Conservation (phyloP, 2,329 filamentous ascomycete genomes). For the Diaporthe aspalathi region DNA sequence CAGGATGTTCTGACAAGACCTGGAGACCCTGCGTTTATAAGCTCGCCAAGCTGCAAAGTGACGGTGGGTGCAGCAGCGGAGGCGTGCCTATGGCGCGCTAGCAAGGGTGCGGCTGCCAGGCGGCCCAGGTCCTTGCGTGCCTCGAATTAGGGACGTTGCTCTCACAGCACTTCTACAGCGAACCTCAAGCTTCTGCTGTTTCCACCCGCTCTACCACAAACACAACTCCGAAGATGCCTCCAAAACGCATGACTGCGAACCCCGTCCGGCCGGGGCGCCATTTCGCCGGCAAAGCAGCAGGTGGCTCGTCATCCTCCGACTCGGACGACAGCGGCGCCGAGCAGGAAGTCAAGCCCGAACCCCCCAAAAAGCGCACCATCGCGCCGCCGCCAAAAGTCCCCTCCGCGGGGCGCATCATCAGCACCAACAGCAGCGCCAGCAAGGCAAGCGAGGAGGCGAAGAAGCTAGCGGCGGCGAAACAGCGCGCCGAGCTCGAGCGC, state of each 20-base stretch:
- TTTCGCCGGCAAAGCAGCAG: conserved; percentile 82
- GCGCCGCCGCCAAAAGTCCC: conserved; percentile 68
- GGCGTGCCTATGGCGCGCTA: too few relatives aligned
- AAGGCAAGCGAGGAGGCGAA: conserved; percentile 60
- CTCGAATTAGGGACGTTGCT: neutral
- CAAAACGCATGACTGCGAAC: conserved; percentile 94
- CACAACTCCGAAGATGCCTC: conserved; percentile 62
- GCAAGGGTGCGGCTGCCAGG: too few relatives aligned
- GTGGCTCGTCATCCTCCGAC: conserved; percentile 62
- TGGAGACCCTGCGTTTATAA: too few relatives aligned
- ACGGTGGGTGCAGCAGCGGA: too few relatives aligned
- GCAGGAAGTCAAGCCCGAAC: conserved; percentile 44
- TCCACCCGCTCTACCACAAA: neutral
- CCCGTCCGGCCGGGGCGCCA: conserved; percentile 83
- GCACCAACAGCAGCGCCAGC: conserved; percentile 58
- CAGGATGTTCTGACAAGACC: too few relatives aligned
- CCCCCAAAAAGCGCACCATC: conserved; percentile 50
- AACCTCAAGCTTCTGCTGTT: neutral
- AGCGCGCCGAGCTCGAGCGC: conserved; percentile 57
- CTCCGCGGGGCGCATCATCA: conserved; percentile 68
- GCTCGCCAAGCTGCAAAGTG: too few relatives aligned
- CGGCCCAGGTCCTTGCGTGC: too few relatives aligned
- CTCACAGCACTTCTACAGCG: neutral
- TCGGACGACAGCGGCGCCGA: conserved; percentile 61
- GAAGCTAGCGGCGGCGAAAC: conserved; percentile 59